Evolutionary conservation across 139 green algal genomes (phyloP), one percentile per base, ranked within the genome.

Genomic region (Auxenochlorella pyrenoidosa): DNA sequence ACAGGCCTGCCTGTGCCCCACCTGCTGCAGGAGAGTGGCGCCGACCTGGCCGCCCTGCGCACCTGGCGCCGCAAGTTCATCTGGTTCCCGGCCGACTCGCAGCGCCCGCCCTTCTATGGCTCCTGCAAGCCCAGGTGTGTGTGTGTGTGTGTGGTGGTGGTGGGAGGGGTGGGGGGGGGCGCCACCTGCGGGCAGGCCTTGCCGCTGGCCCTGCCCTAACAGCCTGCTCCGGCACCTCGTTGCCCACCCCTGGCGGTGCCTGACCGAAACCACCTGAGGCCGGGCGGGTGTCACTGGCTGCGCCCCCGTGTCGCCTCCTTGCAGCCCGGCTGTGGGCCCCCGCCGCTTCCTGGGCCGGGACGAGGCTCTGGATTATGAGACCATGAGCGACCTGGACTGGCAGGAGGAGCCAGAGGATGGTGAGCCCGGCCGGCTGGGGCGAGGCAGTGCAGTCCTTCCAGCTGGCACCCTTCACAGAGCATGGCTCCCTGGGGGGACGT

Each of bases 361-460:
- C 38, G 26, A 86, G 36, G 44, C 51, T 10, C 68, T 97, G 85
- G 94, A 97, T 90, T 97, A 97, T 82, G 93, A 95, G 54, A 93
- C 95, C 36, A 93, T 93, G 88, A 93, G 85, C 32, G 95, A 97
- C 75, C 85, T 95, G 47, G 95, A 97, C 34, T 97, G 95, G 95
- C 94, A 96, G 91, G 92, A 94, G 75, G 95, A 97, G 90, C 94
- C 95, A 2, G 95, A 97, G 79, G 94, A 91, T 8, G 92, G 92
- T 83, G 78, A 78, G 75, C 86, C 91, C 32, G 91, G 85, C 30
- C 85, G 90, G 60, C 12, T 47, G 47, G 85, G 26, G 43, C 22
- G 34, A 41, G 68, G 51, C 76, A 65, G 70, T 5, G 83, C 86
- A 75, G 38, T 65, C n/a, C n/a, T n/a, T n/a, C n/a, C n/a, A n/a